phyloP scores from a whole-genome alignment of 2,329 filamentous ascomycete genomes.

The Emmonsia crescens region DNA sequence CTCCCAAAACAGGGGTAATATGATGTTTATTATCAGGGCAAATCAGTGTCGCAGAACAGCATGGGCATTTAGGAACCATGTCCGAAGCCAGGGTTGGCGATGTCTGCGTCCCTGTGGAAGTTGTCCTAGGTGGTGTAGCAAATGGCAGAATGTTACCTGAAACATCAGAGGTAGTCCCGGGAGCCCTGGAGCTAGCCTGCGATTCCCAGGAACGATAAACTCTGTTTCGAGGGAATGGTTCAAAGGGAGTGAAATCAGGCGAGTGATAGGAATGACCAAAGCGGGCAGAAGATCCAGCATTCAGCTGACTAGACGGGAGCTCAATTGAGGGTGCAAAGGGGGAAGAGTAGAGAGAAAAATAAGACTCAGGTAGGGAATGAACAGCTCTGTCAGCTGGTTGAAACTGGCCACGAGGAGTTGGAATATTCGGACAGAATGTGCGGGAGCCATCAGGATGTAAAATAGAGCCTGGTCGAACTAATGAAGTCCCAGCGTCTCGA shows the following conservation, averaged over 20 bases:
- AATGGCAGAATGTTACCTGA: not conserved
- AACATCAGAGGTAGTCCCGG: not conserved
- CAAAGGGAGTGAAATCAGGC: not conserved
- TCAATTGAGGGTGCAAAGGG: not conserved
- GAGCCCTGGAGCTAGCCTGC: not conserved
- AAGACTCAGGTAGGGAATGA: not conserved
- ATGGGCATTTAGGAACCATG: slow-evolving; percentile 5
- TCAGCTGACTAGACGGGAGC: not conserved
- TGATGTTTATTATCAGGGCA: slow-evolving; percentile 11
- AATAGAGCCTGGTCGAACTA: not conserved
- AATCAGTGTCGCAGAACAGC: slow-evolving; percentile 7
- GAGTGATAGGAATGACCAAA: not conserved
- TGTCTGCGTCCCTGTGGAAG: slow-evolving; percentile 4
- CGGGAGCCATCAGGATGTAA: not conserved
- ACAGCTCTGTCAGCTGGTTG: not conserved
- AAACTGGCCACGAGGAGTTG: not conserved
- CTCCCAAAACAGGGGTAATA: not conserved
- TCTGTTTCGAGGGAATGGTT: not conserved
- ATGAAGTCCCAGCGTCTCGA: not conserved
- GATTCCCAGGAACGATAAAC: not conserved
- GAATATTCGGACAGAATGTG: not conserved
- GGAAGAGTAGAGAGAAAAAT: not conserved
- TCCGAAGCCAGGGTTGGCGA: slow-evolving; percentile 3
- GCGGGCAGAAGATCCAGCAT: not conserved
- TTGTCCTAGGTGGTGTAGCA: not conserved